These are phyloP conservation scores for Leccinum boreale DNA, from an alignment of 768 basidiomycete species.

Conservation along the genomic window DNA sequence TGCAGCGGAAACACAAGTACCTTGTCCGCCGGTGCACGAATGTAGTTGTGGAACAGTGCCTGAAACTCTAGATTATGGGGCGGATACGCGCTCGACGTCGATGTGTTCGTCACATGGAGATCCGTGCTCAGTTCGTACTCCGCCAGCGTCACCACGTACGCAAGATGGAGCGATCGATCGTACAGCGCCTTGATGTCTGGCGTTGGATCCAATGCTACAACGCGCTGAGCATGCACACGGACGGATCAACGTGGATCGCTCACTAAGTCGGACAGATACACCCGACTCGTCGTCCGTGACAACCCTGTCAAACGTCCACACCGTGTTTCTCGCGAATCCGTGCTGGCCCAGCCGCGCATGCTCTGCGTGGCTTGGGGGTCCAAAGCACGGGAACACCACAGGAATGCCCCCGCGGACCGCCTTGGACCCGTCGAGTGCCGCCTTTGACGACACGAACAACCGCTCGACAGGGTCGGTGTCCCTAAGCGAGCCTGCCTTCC, in stretches of 20 bases:
- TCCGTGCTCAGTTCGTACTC: slow-evolving; percentile 73
- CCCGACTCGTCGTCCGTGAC: slow-evolving; percentile 66
- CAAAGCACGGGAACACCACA: slow-evolving; percentile 86
- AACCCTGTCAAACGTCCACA: slow-evolving; percentile 66
- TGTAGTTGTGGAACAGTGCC: slow-evolving; percentile 89
- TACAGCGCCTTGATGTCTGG: slow-evolving; percentile 56
- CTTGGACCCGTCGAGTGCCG: slow-evolving; percentile 76
- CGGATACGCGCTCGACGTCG: slow-evolving; percentile 36
- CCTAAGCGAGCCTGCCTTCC: slow-evolving; percentile 54
- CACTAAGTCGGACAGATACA: slow-evolving; percentile 79
- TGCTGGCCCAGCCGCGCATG: slow-evolving; percentile 77
- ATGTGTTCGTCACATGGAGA: slow-evolving; percentile 76
- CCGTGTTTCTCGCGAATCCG: slow-evolving; percentile 81
- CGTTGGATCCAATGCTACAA: slow-evolving; percentile 61
- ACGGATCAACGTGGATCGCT: slow-evolving; percentile 22
- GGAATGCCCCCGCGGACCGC: slow-evolving; percentile 60
- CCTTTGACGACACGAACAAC: slow-evolving; percentile 80
- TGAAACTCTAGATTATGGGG: slow-evolving; percentile 74
- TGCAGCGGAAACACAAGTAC: slow-evolving; percentile 65
- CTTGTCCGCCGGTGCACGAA: slow-evolving; percentile 58
- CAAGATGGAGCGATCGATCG: slow-evolving; percentile 63
- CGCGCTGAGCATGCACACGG: neutral
- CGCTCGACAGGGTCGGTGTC: slow-evolving; percentile 51
- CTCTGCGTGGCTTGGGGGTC: slow-evolving; percentile 71
- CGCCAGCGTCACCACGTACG: slow-evolving; percentile 78